Evolutionary conservation across 768 basidiomycete species (phyloP).

Genomic region (Mrakia gelida): DNA sequence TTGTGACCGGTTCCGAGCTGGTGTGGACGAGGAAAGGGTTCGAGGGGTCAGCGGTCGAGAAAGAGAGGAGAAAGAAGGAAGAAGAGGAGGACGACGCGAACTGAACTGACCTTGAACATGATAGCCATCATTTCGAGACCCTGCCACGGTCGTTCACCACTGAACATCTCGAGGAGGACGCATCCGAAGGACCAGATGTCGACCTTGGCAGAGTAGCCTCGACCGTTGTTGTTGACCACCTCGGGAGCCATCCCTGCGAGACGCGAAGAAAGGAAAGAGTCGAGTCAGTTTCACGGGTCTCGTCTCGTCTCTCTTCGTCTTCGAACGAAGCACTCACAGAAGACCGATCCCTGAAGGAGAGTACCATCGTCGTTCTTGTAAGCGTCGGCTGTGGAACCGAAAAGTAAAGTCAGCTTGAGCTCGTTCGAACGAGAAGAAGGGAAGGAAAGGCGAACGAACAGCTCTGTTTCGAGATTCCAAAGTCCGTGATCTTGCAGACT

Average conservation of each 20-base stretch:
- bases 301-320: no score
- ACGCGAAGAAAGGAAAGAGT: background rate
- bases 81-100: conserved; percentile 17
- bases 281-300: background rate
- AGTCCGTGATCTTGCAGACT: conserved; percentile 94
- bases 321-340: conserved; percentile 64
- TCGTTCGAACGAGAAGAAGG: background rate
- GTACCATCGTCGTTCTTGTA: conserved; percentile 63
- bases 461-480: conserved; percentile 95
- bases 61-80: conserved; percentile 23
- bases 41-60: background rate
- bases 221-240: conserved; percentile 66
- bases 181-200: conserved; percentile 97
- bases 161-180: conserved; percentile 99
- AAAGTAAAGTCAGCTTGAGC: background rate
- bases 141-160: conserved; percentile 90
- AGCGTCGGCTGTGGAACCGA: conserved; percentile 58
- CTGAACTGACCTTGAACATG: conserved; percentile 76
- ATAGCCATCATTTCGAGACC: conserved; percentile 85
- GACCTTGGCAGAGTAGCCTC: conserved; percentile 90
- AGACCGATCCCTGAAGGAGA: conserved; percentile 90
- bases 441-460: conserved; percentile 36
- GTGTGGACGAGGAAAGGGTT: background rate
- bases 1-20: conserved; percentile 67
- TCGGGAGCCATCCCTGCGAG: conserved; percentile 33